Base-by-base conservation (phyloP, 768 basidiomycete species). In the Strobilomyces echinocephalus region DNA sequence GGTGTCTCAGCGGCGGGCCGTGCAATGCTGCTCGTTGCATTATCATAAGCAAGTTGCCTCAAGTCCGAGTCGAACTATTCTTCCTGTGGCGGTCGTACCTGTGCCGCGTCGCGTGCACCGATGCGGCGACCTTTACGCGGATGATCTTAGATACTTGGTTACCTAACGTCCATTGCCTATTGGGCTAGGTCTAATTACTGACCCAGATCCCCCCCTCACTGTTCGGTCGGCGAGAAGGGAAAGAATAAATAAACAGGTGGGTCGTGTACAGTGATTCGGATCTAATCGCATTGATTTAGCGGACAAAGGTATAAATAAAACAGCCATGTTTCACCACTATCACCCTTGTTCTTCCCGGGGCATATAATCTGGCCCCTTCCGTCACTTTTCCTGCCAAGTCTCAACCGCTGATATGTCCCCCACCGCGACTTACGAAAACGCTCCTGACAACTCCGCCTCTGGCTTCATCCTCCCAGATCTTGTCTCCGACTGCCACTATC, bases 391-490 rank as follows among this genome's bases (percentile, higher is more conserved):
- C 12, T 12, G 12, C 15, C 26, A 48, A 47, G 34, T 44, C 35
- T 41, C 33, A 46, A 46, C 52, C 28, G 34, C 18, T 30, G 35
- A 43, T 31, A 70, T 70, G 62, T 48, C 67, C 38, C 64, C 69
- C 49, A 60, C 62, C 15, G 62, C 69, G 8, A 60, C 60, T 10
- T 54, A 57, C 60, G 57, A 60, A 35, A 50, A 24, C 16, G 38
- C 45, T 33, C 38, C 53, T 16, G 30, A 57, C 41, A 35, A 40
- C 21, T 51, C 58, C 33, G 50, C 24, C 53, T 26, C 58, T 16
- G 63, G 57, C 14, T 73, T 76, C 60, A 59, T 68, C 51, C 67
- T 76, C 49, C 76, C 75, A 35, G 75, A 77, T 58, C 69, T 76
- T 47, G 64, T 77, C 48, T 62, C 68, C 14, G 69, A 71, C 47